Evolutionary conservation across 192 early-diverging fungal genomes (phyloP), one percentile per base, ranked within the genome.

Genomic region (Linnemannia schmuckeri): DNA sequence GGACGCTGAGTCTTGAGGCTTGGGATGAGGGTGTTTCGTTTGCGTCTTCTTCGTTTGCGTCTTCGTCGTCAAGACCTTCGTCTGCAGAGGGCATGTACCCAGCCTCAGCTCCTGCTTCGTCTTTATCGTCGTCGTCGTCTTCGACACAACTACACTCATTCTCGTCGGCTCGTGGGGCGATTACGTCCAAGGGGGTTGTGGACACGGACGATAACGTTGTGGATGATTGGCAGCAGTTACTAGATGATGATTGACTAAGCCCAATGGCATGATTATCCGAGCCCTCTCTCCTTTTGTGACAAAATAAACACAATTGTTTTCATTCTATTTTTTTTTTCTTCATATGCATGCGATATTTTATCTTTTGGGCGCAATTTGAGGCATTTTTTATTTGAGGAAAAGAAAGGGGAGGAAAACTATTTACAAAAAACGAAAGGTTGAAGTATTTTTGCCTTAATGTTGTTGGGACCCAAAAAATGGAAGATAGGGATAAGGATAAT

Each of bases 221-320:
- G 18, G 85, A 87, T 68, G 85, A 87, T 54, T 87, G 85, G 85
- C 85, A 87, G 27, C 79, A 87, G n/a, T 76, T 87, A 6, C 22
- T 87, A 38, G 84, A 85, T 38, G 84, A 87, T 49, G 85, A 87
- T 49, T 70, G 73, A 47, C 70, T 12, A 47, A 54, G 0, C 46
- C 69, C 4, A 42, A 12, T 52, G 20, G 18, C 18, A 20, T 52
- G 49, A 52, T 22, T 17, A 10, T 46, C 18, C 49, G 17, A 15
- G 49, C 0, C 20, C 17, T 66, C 55, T 61, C n/a, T 61, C 55
- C 4, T 15, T 30, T 66, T 33, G 10, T 35, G 27, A 27, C n/a
- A 8, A 15, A 35, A 66, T 66, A 66, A 35, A 66, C 0, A 6
- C 7, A 27, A 57, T 24, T 2, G 12, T 12, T 27, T 24, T 57